These are phyloP conservation scores for Mortierella sp. DNA, from an alignment of 371 early-diverging fungal genomes.

Conservation along the genomic window DNA sequence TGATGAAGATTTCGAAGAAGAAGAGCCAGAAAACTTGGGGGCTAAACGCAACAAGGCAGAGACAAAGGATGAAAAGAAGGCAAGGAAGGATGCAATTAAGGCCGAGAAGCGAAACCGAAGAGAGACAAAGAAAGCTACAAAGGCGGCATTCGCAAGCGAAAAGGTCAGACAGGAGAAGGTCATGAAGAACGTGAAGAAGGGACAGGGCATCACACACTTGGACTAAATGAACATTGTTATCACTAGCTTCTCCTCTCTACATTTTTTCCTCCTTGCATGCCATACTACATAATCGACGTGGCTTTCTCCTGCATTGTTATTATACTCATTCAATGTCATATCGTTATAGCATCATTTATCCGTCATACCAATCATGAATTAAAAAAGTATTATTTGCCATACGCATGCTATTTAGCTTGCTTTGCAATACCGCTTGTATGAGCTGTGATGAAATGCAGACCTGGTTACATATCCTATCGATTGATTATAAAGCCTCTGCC, in stretches of 20 bases:
- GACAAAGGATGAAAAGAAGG: constrained; percentile 90
- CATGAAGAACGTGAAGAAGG: constrained; percentile 64
- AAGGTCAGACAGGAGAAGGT: constrained; percentile 65
- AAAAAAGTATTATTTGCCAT: constrained; percentile 1
- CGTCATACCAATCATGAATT: constrained; percentile 7
- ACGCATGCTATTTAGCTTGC: background rate
- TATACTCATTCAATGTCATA: background rate
- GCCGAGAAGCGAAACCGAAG: constrained; percentile 81
- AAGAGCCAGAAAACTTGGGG: constrained; percentile 66
- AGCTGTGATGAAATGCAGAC: too few relatives aligned
- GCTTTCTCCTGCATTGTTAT: constrained; percentile 1
- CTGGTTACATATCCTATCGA: too few relatives aligned
- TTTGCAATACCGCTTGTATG: background rate
- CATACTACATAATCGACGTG: background rate
- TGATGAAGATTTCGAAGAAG: constrained; percentile 62
- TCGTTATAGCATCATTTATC: constrained; percentile 5
- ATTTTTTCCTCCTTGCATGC: background rate
- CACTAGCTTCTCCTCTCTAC: background rate
- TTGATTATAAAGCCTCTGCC: background rate
- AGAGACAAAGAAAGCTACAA: constrained; percentile 80
- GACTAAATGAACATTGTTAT: constrained; percentile 21
- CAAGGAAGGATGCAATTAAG: constrained; percentile 87
- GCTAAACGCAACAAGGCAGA: constrained; percentile 79
- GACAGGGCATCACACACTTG: constrained; percentile 50
- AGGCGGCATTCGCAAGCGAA: constrained; percentile 79